These are phyloP conservation scores for Hygrophorus pudorinus DNA, from an alignment of 768 basidiomycete species.

Conservation along the genomic window DNA sequence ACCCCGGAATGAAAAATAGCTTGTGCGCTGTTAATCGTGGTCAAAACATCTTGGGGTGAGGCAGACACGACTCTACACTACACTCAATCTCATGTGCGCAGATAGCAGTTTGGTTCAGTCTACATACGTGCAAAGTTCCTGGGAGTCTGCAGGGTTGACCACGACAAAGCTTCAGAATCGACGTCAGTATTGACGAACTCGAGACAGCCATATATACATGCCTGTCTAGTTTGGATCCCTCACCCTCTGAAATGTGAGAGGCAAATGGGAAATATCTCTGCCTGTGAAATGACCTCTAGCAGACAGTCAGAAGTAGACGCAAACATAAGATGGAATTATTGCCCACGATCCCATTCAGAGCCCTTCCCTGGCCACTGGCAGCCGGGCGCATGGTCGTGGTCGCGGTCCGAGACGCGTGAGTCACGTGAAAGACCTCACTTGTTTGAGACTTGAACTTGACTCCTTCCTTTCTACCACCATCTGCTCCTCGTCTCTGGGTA, in stretches of 20 bases:
- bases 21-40: slow-evolving; percentile 46
- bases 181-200: background rate
- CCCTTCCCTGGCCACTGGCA: too few relatives aligned
- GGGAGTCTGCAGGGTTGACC: slow-evolving; percentile 59
- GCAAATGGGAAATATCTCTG: slow-evolving; percentile 8
- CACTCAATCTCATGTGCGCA: background rate
- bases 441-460: too few relatives aligned
- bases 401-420: too few relatives aligned
- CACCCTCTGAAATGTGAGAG: background rate
- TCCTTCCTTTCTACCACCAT: too few relatives aligned
- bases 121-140: slow-evolving; percentile 46
- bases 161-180: slow-evolving; percentile 35
- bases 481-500: too few relatives aligned
- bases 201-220: background rate
- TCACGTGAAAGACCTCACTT: too few relatives aligned
- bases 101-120: slow-evolving; percentile 1
- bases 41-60: slow-evolving; percentile 38
- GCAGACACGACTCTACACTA: slow-evolving; percentile 42
- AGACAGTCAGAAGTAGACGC: background rate
- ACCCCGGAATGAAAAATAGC: slow-evolving; percentile 50
- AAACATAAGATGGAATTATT: background rate
- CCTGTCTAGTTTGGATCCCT: background rate
- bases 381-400: too few relatives aligned
- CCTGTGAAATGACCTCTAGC: slow-evolving; percentile 7
- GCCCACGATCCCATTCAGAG: too few relatives aligned